Base-by-base conservation (phyloP, 2,329 filamentous ascomycete species). In the Beauveria varroae region DNA sequence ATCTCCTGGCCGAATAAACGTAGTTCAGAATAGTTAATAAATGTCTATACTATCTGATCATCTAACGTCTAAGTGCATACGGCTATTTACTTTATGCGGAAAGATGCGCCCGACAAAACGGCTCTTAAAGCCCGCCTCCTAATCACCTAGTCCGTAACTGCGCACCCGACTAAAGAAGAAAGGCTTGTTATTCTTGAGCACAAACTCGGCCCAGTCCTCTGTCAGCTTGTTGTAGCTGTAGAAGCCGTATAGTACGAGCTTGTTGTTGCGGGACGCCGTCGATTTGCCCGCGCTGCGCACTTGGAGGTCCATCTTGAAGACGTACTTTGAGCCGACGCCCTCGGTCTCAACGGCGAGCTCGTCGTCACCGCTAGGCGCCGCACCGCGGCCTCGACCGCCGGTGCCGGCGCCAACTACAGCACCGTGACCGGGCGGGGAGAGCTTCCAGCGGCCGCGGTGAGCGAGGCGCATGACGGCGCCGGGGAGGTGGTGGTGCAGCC, bases 191-290 rank as follows among this genome's bases (percentile, higher is more conserved):
- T 88, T 83, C 71, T 81, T 82, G 44, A 86, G 73, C 16, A 75
- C 73, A 74, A 98, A 98, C 75, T 90, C 88, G 4, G 81, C 90
- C 89, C 90, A 95, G 74, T 97, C 93, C 71, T 96, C 92, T 8
- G 91, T 96, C 69, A 96, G 74, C 67, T 84, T 83, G 71, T 98
- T 96, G 71, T 96, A 93, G 76, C 88, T 93, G 85, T 91, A 96
- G 71, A 93, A 97, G 1, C 89, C 88, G 68, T 89, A 88, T 93
- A 95, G 99, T 0, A 79, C 77, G 56, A 99, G 75, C 75, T 96
- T 96, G 64, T 93, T 97, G 69, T 96, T 96, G 70, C 86, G 85
- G 0, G 86, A 78, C 1, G 79, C 77, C 22, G 49, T 59, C 0
- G 81, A 82, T 65, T 81, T 83, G 14, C 84, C 82, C 0, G 87